A percentile compares a stretch with the other conserved stretches of the same genome.
These are phyloP conservation scores for Tulasnella sp. DNA, from an alignment of 768 basidiomycete genomes.

Conservation along the genomic window DNA sequence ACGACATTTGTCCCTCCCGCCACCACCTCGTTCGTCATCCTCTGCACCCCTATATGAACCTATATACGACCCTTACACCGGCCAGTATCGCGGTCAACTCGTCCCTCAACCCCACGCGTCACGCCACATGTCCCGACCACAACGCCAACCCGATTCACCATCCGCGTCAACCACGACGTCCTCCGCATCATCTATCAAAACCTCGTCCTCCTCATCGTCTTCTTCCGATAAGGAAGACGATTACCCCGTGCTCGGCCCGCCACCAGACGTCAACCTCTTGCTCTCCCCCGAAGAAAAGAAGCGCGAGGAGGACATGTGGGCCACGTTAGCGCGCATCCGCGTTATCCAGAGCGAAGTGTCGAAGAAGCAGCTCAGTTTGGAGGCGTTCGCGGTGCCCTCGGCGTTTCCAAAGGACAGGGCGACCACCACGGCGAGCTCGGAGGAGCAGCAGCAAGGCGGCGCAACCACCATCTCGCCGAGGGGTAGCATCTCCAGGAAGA, in stretches of 20 bases:
- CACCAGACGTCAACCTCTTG: not conserved
- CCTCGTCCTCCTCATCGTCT: not conserved
- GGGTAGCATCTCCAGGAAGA: not conserved
- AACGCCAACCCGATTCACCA: not conserved
- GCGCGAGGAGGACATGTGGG: not conserved
- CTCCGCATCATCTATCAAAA: not conserved
- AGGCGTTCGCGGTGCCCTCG: not conserved
- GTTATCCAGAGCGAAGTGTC: not conserved
- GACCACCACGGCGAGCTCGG: not conserved
- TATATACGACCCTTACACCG: constrained; percentile 13
- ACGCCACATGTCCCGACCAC: not conserved
- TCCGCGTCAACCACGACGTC: not conserved
- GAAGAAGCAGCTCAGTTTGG: not conserved
- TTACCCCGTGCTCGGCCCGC: not conserved
- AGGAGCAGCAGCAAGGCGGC: not conserved
- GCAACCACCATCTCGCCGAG: not conserved
- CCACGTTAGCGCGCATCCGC: not conserved
- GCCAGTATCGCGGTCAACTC: not conserved
- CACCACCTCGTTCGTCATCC: not conserved
- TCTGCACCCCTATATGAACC: not conserved
- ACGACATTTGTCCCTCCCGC: not conserved
- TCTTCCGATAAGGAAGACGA: not conserved
- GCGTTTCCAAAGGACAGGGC: not conserved
- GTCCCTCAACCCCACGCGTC: not conserved
- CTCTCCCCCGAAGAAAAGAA: not conserved